Evolutionary conservation across 2,329 filamentous ascomycete genomes (phyloP).

Genomic region (Madurella fahalii): DNA sequence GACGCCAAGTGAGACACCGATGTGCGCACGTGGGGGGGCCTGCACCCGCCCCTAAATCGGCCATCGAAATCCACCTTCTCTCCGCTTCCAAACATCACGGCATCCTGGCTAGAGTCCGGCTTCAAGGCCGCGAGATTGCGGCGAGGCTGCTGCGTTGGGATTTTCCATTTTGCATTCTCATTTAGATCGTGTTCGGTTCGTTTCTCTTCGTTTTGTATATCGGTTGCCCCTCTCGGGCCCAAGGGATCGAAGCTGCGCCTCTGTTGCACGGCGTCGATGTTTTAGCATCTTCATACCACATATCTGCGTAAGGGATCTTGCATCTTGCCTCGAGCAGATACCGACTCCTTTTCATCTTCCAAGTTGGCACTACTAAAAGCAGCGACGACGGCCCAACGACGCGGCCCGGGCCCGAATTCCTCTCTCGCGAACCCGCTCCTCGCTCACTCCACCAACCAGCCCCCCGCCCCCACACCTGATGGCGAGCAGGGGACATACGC

Average conservation of each 20-base stretch:
- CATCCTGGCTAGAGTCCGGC: slow-evolving; percentile 2
- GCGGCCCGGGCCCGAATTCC: not conserved
- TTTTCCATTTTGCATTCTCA: not conserved
- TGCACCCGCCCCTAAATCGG: not conserved
- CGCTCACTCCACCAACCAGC: not conserved
- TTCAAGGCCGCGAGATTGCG: slow-evolving; percentile 10
- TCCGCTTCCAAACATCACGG: slow-evolving; percentile 7
- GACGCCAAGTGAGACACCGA: slow-evolving; percentile 18
- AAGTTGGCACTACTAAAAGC: not conserved
- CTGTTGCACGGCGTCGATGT: not conserved
- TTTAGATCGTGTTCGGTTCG: not conserved
- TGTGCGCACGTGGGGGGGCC: slow-evolving; percentile 13
- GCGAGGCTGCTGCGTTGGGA: slow-evolving; percentile 2
- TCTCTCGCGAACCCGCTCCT: slow-evolving; percentile 1
- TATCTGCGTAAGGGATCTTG: not conserved
- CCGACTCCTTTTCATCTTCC: no score
- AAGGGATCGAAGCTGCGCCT: not conserved
- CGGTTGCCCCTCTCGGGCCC: not conserved
- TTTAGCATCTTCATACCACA: not conserved
- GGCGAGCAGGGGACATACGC: slow-evolving; percentile 22
- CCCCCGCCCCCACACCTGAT: slow-evolving; percentile 7
- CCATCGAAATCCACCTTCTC: not conserved
- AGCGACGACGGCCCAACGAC: not conserved
- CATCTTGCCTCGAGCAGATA: not conserved
- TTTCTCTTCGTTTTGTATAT: not conserved